Evolutionary conservation across 2,329 filamentous ascomycete genomes (phyloP).

Genomic region (Hypomyces perniciosus): DNA sequence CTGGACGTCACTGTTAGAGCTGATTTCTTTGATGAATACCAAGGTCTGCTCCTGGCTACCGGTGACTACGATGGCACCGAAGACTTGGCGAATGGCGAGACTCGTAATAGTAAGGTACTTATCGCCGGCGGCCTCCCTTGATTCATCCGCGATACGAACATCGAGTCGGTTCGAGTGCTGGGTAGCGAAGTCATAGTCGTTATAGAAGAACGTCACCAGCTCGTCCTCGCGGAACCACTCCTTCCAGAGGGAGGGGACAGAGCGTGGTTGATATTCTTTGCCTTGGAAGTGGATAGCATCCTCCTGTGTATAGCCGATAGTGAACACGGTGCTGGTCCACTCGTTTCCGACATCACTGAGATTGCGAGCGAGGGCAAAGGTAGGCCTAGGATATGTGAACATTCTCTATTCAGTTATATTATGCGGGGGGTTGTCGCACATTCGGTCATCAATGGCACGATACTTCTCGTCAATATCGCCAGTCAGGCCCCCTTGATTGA

Average conservation of each 20-base stretch:
- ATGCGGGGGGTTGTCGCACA: constrained; percentile 7
- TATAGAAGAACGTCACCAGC: constrained; percentile 67
- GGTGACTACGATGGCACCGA: constrained; percentile 69
- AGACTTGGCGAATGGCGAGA: constrained; percentile 72
- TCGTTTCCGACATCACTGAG: constrained; percentile 40
- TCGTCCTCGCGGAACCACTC: constrained; percentile 58
- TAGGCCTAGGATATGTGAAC: constrained; percentile 46
- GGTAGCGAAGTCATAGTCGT: constrained; percentile 60
- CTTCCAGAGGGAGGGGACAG: constrained; percentile 71
- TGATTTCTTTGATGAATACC: constrained; percentile 85
- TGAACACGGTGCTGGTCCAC: constrained; percentile 53
- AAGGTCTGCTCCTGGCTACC: constrained; percentile 63
- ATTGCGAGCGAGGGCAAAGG: constrained; percentile 70
- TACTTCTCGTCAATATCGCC: constrained; percentile 61
- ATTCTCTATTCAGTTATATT: constrained; percentile 16
- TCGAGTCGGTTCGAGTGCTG: constrained; percentile 59
- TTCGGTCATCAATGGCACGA: constrained; percentile 34
- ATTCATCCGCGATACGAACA: constrained; percentile 59
- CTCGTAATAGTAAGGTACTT: constrained; percentile 72
- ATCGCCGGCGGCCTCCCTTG: constrained; percentile 59
- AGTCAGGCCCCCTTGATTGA: constrained; percentile 53
- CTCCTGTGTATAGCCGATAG: constrained; percentile 70
- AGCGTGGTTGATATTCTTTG: constrained; percentile 50
- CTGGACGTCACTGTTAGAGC: constrained; percentile 78
- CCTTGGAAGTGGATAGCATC: constrained; percentile 72